Evolutionary conservation across 495 filamentous ascomycete species (phyloP).

Genomic region (Penicillium angulare): DNA sequence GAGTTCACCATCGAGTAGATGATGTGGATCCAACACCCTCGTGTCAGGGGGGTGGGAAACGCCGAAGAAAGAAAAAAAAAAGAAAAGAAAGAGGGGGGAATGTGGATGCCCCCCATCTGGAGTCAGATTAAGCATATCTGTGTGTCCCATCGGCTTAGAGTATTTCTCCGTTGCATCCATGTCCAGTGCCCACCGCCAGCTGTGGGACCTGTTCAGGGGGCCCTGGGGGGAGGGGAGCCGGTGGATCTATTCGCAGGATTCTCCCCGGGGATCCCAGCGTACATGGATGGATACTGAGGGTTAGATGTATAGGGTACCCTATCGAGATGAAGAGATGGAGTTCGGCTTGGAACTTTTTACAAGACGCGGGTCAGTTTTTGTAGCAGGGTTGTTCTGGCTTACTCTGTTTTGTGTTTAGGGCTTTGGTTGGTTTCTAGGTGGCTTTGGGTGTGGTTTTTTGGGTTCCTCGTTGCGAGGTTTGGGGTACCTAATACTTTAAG

Average conservation of each 20-base stretch:
- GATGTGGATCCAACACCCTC: constrained; percentile 12
- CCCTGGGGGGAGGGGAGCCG: too few species aligned
- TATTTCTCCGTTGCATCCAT: constrained; percentile 33
- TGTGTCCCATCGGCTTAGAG: constrained; percentile 23
- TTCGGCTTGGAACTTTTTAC: neutral
- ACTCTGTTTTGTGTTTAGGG: neutral
- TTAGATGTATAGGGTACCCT: constrained; percentile 19
- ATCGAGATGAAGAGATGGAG: neutral
- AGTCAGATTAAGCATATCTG: constrained; percentile 38
- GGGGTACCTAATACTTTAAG: neutral
- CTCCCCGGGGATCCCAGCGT: constrained; percentile 21
- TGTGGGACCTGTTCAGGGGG: constrained; percentile 16
- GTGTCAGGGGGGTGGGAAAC: constrained; percentile 8
- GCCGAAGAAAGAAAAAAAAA: neutral
- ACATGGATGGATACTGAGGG: neutral
- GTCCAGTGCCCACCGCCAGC: constrained; percentile 28
- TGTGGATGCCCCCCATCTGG: constrained; percentile 22
- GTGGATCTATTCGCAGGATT: constrained; percentile 29
- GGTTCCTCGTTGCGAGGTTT: neutral
- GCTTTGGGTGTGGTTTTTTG: too few species aligned
- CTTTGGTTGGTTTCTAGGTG: neutral
- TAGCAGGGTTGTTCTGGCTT: neutral
- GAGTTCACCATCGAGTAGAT: neutral
- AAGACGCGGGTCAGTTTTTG: neutral
- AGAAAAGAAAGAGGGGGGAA: constrained; percentile 1